Base-by-base conservation (phyloP, 768 basidiomycete species). In the Tulasnella sp. region DNA sequence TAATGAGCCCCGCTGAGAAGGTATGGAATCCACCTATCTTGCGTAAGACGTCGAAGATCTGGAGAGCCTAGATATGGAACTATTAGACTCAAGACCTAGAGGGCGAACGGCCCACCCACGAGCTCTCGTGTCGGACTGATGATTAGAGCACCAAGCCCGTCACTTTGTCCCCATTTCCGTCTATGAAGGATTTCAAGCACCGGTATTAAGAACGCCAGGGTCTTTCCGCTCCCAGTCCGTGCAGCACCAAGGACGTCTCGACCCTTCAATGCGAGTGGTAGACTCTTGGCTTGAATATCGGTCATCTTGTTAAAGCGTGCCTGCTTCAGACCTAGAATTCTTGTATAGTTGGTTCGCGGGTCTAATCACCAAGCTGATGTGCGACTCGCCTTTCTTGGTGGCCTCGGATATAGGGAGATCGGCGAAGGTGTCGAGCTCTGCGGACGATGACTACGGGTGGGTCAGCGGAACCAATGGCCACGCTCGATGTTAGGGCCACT, bases 41-140 rank as follows among this genome's bases (percentile, higher is more conserved):
- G n/a, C 91, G 81, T 27, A 99, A 70, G 5, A 97, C 92, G 48
- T 94, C 91, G 68, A 98, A 99, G 60, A 97, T 99, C 76, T 99
- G 96, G 17, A 98, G 88, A 1, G 94, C 94, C 91, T 92, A 64
- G 0, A 25, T 15, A 19, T 31, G 30, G 21, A 44, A 24, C 11
- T 43, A n/a, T 31, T 3, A 59, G 31, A 19, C 15, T 22, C 42
- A 55, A 4, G 41, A 22, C 9, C 7, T 21, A 3, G 12, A 45
- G 19, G 17, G n/a, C 31, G 25, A 50, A 59, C 2, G 44, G 24
- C 48, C 7, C 45, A 75, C 84, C 50, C 65, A 92, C 91, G 64
- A 97, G 72, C 71, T 98, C 94, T 46, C 93, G 78, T 1, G 94
- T 97, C 2, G 94, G 94, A 1, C 89, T 92, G 54, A 99, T 88